phyloP scores from a whole-genome alignment of 306 rosid species.

The Malus asiatica region DNA sequence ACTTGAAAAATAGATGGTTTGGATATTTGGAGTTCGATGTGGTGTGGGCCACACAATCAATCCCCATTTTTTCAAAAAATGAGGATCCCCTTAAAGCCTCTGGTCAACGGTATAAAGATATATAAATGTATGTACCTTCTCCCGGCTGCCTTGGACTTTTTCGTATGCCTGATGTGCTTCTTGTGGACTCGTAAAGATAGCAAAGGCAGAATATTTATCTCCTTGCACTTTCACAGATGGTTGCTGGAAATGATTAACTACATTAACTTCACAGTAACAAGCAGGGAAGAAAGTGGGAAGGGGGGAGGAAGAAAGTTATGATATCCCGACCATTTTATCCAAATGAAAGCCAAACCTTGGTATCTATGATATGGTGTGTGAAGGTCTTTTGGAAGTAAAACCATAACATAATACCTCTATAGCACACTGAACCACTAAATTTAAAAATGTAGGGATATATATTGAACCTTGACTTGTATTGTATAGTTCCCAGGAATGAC shows the following conservation, averaged over 20 bases:
- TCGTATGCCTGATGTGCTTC: constrained; percentile 59
- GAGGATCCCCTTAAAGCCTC: too few relatives aligned
- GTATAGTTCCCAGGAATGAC: constrained; percentile 51
- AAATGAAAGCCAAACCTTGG: background rate
- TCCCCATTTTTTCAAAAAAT: too few relatives aligned
- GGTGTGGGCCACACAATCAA: too few relatives aligned
- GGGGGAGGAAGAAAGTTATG: constrained; percentile 1
- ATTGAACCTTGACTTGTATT: constrained; percentile 55
- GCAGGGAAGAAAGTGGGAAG: background rate
- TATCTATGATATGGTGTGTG: background rate
- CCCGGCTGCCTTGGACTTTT: constrained; percentile 36
- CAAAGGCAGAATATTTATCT: constrained; percentile 43
- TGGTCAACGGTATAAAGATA: background rate
- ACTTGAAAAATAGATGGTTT: too few relatives aligned
- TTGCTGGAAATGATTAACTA: constrained; percentile 34
- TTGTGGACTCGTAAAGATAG: constrained; percentile 44
- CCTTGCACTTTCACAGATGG: constrained; percentile 38
- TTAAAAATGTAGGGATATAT: background rate
- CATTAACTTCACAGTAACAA: background rate
- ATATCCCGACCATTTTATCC: background rate
- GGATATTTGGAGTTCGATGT: too few relatives aligned
- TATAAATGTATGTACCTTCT: constrained; percentile 33
- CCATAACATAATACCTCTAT: background rate
- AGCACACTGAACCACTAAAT: background rate
- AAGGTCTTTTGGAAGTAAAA: background rate